These are phyloP conservation scores for Sclerotinia spermophila DNA, from an alignment of 2,329 filamentous ascomycete genomes.

Conservation along the genomic window DNA sequence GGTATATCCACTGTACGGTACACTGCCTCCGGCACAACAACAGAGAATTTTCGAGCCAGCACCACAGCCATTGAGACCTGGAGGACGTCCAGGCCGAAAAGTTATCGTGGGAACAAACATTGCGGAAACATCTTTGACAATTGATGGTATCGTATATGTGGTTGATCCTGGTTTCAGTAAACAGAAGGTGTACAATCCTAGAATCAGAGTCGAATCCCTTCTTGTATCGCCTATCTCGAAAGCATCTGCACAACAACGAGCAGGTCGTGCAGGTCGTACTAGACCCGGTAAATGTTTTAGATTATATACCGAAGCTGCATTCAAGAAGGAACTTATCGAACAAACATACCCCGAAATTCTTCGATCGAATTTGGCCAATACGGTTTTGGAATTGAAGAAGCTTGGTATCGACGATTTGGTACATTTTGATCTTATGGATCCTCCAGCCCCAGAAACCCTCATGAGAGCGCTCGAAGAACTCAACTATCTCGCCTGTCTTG, in stretches of 20 bases:
- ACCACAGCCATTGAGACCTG: conserved; percentile 66
- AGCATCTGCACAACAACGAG: conserved; percentile 92
- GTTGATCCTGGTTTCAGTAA: conserved; percentile 99
- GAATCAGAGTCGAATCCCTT: conserved; percentile 92
- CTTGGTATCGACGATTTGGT: conserved; percentile 92
- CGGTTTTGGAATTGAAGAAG: conserved; percentile 95
- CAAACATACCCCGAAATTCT: conserved; percentile 96
- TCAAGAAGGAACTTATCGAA: conserved; percentile 97
- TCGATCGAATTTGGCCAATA: conserved; percentile 89
- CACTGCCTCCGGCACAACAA: conserved; percentile 86
- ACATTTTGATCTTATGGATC: conserved; percentile 98
- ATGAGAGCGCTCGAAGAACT: conserved; percentile 97
- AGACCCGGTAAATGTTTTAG: conserved; percentile 98
- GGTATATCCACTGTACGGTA: conserved; percentile 92
- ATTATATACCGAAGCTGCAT: conserved; percentile 89
- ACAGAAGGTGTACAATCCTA: conserved; percentile 98
- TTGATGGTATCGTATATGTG: conserved; percentile 98
- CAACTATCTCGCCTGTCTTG: conserved; percentile 93
- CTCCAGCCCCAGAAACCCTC: conserved; percentile 93
- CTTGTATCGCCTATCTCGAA: conserved; percentile 98
- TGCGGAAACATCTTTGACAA: conserved; percentile 94
- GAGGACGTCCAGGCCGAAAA: conserved; percentile 86
- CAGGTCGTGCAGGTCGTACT: conserved; percentile 98
- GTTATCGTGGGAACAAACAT: conserved; percentile 96
- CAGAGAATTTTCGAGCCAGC: conserved; percentile 93